Evolutionary conservation across 768 basidiomycete genomes (phyloP).

Genomic region (Lentinula lateritia): DNA sequence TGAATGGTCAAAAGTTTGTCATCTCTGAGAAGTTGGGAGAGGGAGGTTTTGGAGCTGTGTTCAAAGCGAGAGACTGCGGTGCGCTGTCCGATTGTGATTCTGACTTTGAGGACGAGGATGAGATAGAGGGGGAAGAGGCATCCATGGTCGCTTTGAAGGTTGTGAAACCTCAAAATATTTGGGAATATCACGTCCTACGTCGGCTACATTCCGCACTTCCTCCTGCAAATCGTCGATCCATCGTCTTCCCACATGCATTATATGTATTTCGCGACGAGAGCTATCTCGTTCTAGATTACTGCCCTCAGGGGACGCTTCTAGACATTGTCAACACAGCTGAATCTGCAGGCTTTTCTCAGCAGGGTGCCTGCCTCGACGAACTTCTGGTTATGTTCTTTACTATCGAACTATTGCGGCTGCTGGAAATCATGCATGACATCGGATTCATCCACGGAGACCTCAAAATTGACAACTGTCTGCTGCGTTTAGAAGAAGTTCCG

Average conservation of each 20-base stretch:
- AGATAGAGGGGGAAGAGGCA: slow-evolving; percentile 41
- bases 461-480: slow-evolving; percentile 98
- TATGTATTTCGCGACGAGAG: slow-evolving; percentile 89
- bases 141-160: slow-evolving; percentile 84
- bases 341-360: slow-evolving; percentile 69
- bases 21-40: slow-evolving; percentile 90
- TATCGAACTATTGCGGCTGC: slow-evolving; percentile 76
- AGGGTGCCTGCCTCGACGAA: slow-evolving; percentile 84
- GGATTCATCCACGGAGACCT: slow-evolving; percentile 97
- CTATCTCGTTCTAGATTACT: slow-evolving; percentile 82
- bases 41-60: slow-evolving; percentile 96
- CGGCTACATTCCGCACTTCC: slow-evolving; percentile 70
- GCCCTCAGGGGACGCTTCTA: slow-evolving; percentile 88
- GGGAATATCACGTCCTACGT: slow-evolving; percentile 89
- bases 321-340: slow-evolving; percentile 86
- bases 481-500: slow-evolving; percentile 81
- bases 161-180: slow-evolving; percentile 80
- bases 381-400: slow-evolving; percentile 93
- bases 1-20: slow-evolving; percentile 62
- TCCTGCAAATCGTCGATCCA: slow-evolving; percentile 49
- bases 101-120: slow-evolving; percentile 50
- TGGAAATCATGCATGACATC: slow-evolving; percentile 74
- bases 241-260: slow-evolving; percentile 73
- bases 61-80: slow-evolving; percentile 65
- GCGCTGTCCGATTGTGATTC: slow-evolving; percentile 34